These are phyloP conservation scores for Fusarium algeriense DNA, from an alignment of 2,329 filamentous ascomycete species.

Conservation along the genomic window DNA sequence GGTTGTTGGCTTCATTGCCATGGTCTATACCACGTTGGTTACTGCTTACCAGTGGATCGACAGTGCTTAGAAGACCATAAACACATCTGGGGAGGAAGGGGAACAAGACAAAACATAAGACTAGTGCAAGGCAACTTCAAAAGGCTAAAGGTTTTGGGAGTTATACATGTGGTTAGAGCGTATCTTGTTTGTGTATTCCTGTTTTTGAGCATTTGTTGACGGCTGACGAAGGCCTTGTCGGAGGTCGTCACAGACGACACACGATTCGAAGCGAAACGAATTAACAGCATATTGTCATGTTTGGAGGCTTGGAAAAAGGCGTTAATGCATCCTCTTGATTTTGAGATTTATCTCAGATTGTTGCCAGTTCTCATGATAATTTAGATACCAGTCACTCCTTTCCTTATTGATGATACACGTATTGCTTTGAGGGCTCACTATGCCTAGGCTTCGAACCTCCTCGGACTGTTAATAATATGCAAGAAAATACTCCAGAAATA, in stretches of 20 bases:
- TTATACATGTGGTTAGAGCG: slow-evolving; percentile 5
- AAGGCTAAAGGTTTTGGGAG: slow-evolving; percentile 8
- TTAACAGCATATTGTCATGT: background rate
- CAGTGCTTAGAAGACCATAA: slow-evolving; percentile 21
- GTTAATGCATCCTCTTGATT: slow-evolving; percentile 13
- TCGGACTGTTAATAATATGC: background rate
- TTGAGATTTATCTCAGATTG: slow-evolving; percentile 14
- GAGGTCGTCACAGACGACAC: slow-evolving; percentile 8
- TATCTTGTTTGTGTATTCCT: background rate
- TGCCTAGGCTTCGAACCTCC: background rate
- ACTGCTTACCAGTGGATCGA: slow-evolving; percentile 60
- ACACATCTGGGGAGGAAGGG: background rate
- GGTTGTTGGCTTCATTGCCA: slow-evolving; percentile 71
- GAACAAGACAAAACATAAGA: slow-evolving; percentile 9
- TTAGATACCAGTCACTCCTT: slow-evolving; percentile 4
- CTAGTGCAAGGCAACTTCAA: slow-evolving; percentile 34
- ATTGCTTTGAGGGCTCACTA: background rate
- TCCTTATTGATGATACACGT: background rate
- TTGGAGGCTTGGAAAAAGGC: slow-evolving; percentile 10
- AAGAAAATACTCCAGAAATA: background rate
- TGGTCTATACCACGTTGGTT: slow-evolving; percentile 78
- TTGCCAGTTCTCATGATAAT: slow-evolving; percentile 15
- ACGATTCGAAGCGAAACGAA: background rate
- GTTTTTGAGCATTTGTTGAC: slow-evolving; percentile 1
- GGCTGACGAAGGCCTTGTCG: slow-evolving; percentile 2